phyloP scores from a whole-genome alignment of 179 eudicot species.

The Patellifolia procumbens region DNA sequence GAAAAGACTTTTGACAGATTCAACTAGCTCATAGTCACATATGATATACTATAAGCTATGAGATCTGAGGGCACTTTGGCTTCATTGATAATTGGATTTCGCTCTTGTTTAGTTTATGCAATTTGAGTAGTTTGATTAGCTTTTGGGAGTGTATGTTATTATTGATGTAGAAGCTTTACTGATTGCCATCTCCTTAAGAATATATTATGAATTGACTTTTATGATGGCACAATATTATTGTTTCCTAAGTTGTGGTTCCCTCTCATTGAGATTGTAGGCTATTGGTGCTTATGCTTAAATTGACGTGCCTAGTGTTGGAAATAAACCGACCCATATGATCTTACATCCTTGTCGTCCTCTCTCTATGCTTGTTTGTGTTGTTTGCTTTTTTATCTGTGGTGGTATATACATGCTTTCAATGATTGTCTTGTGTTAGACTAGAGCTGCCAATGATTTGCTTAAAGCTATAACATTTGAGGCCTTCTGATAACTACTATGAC shows the following conservation, averaged over 20 bases:
- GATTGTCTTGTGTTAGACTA: conserved; percentile 33
- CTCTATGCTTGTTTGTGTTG: conserved; percentile 23
- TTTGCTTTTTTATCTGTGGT: conserved; percentile 18
- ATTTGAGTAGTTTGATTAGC: not conserved
- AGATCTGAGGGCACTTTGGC: conserved; percentile 14
- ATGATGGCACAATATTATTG: too few relatives aligned
- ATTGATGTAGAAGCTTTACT: too few relatives aligned
- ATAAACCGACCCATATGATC: too few relatives aligned
- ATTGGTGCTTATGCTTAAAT: not conserved
- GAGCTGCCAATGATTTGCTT: conserved; percentile 36
- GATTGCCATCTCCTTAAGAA: too few relatives aligned
- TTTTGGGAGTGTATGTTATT: too few relatives aligned
- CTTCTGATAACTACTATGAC: too few relatives aligned
- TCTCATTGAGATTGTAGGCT: not conserved
- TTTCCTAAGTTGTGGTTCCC: too few relatives aligned
- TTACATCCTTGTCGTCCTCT: too few relatives aligned
- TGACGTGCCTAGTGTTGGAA: conserved; percentile 37
- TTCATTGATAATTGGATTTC: not conserved
- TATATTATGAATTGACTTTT: too few relatives aligned
- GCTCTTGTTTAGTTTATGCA: not conserved
- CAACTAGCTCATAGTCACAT: not conserved
- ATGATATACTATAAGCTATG: conserved; percentile 19
- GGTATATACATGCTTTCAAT: conserved; percentile 34
- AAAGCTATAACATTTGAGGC: too few relatives aligned
- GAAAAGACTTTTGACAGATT: not conserved